These are phyloP conservation scores for Vachellia collinsii DNA, from an alignment of 306 rosid genomes.

Conservation along the genomic window DNA sequence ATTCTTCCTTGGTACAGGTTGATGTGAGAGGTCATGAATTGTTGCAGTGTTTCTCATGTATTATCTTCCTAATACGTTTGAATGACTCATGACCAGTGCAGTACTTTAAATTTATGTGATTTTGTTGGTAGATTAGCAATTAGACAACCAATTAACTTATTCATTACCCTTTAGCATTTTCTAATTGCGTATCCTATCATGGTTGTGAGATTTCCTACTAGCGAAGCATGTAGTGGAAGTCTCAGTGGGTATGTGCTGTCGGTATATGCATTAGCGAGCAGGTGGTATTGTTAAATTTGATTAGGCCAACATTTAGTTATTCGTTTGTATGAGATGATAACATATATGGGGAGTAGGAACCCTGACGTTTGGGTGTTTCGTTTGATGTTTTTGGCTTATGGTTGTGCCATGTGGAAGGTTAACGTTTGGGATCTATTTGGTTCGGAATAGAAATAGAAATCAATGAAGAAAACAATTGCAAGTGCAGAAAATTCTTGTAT, in stretches of 20 bases:
- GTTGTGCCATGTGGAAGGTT: too few relatives aligned
- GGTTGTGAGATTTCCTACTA: too few relatives aligned
- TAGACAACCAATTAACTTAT: background rate
- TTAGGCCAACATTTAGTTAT: background rate
- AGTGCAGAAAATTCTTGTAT: too few relatives aligned
- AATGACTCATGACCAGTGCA: too few relatives aligned
- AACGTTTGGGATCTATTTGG: too few relatives aligned
- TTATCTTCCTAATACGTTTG: background rate
- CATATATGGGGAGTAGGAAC: too few relatives aligned
- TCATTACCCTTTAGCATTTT: background rate
- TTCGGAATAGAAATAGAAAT: too few relatives aligned
- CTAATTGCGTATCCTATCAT: background rate
- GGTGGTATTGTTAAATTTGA: background rate
- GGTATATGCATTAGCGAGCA: background rate
- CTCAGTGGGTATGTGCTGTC: background rate
- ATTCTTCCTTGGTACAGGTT: background rate
- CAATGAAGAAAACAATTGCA: too few relatives aligned
- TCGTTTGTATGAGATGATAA: too few relatives aligned
- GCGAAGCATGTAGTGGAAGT: background rate
- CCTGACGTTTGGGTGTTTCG: too few relatives aligned
- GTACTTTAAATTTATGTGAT: too few relatives aligned
- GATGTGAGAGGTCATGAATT: background rate
- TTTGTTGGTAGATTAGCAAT: background rate
- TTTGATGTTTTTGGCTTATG: too few relatives aligned
- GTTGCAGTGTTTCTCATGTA: conserved; percentile 12